Evolutionary conservation across 495 filamentous ascomycete genomes (phyloP).

Genomic region (Cryomyces minteri): DNA sequence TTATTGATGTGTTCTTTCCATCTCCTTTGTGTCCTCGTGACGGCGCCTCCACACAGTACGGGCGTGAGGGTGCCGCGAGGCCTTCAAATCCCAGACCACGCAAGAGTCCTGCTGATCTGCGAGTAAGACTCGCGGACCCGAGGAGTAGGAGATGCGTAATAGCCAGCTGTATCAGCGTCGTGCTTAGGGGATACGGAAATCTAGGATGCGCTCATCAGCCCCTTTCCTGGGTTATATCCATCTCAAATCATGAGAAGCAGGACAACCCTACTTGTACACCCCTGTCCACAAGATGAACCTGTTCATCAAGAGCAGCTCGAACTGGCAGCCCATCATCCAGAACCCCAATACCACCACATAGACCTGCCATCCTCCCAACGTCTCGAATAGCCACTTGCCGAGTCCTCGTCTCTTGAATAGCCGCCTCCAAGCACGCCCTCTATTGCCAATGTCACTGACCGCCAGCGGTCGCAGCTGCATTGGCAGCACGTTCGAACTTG

Average conservation of each 20-base stretch:
- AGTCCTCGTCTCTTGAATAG: conserved; percentile 23
- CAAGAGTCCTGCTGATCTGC: too few species aligned
- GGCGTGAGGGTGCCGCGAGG: too few species aligned
- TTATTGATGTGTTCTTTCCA: too few species aligned
- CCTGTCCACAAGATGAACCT: conserved; percentile 29
- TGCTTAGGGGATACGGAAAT: conserved; percentile 31
- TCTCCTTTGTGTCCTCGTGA: too few species aligned
- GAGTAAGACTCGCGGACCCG: conserved; percentile 20
- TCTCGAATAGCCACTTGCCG: conserved; percentile 30
- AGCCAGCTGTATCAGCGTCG: conserved; percentile 29
- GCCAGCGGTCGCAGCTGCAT: conserved; percentile 10
- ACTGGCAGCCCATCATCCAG: conserved; percentile 23
- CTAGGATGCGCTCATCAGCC: too few species aligned
- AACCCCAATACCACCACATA: conserved; percentile 29
- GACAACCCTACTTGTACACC: conserved; percentile 30
- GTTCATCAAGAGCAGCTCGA: conserved; percentile 29
- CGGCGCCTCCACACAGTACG: too few species aligned
- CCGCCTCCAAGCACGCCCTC: conserved; percentile 12
- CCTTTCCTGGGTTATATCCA: too few species aligned
- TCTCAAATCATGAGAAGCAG: too few species aligned
- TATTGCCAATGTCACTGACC: conserved; percentile 7
- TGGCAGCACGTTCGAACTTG: conserved; percentile 10
- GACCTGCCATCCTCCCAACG: conserved; percentile 28
- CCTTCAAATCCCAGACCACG: too few species aligned
- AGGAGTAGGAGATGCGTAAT: conserved; percentile 27